Evolutionary conservation across 768 basidiomycete species (phyloP).

Genomic region (Cystoderma amianthinum): DNA sequence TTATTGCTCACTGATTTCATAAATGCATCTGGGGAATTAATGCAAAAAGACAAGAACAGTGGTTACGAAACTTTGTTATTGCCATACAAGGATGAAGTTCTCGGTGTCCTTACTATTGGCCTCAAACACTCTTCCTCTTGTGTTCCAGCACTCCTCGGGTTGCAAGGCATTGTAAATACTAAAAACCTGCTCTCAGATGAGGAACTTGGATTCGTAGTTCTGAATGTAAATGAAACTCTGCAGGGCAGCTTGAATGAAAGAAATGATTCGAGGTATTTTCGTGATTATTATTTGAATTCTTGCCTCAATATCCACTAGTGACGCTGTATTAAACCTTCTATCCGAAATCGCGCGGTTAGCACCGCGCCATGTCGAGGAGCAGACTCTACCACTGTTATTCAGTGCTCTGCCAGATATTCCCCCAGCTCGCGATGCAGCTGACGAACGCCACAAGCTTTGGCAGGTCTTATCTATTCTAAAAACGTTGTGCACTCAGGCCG

Average conservation of each 20-base stretch:
- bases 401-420: slow-evolving; percentile 62
- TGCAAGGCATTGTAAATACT: slow-evolving; percentile 63
- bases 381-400: slow-evolving; percentile 80
- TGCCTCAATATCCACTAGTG: slow-evolving; percentile 27
- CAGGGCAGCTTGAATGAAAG: slow-evolving; percentile 26
- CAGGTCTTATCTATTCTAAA: slow-evolving; percentile 62
- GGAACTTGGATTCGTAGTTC: slow-evolving; percentile 77
- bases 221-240: slow-evolving; percentile 67
- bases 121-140: slow-evolving; percentile 45
- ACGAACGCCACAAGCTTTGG: slow-evolving; percentile 60
- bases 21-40: slow-evolving; percentile 41
- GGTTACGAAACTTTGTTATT: slow-evolving; percentile 31
- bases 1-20: slow-evolving; percentile 63
- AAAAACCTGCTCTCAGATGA: slow-evolving; percentile 54
- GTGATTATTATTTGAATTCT: slow-evolving; percentile 1
- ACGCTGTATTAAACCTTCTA: slow-evolving; percentile 56
- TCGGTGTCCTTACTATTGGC: slow-evolving; percentile 57
- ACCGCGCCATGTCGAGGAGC: slow-evolving; percentile 60
- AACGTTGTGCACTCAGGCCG: slow-evolving; percentile 62
- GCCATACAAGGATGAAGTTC: slow-evolving; percentile 69
- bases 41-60: slow-evolving; percentile 10
- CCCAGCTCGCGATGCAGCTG: slow-evolving; percentile 43
- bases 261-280: slow-evolving; percentile 43
- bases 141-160: slow-evolving; percentile 54
- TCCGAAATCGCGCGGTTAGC: slow-evolving; percentile 49